Evolutionary conservation across 768 basidiomycete genomes (phyloP), one percentile per base, ranked within the genome.

Genomic region (Agaricus blazei): DNA sequence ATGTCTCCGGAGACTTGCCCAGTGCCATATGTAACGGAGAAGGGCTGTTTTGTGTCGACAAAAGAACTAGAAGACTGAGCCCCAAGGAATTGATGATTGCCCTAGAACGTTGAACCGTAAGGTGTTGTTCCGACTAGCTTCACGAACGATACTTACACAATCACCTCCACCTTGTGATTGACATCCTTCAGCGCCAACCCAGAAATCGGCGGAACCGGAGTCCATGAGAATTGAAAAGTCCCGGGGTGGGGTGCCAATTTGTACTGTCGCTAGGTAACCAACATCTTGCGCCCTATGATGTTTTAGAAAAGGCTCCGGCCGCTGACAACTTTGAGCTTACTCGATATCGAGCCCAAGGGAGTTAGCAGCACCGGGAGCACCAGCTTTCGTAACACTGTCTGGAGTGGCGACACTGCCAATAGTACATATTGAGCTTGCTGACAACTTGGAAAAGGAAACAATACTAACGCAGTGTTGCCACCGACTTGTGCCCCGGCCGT

Each of bases 191-290:
- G 74, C 69, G 4, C 71, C 74, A 36, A 82, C 81, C 82, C 83
- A 85, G 49, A 82, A 71, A 65, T 87, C 85, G 0, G 82, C 78
- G 2, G 81, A 83, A 23, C 85, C 85, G 2, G 79, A 78, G 64
- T 87, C 84, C 72, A 87, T 76, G 27, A 87, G 65, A 41, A 87
- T 61, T 8, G 64, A 63, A 59, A 84, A 86, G 47, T 67, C 47
- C 29, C 61, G 69, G 8, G 74, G 68, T 24, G 81, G 82, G 2
- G 82, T 84, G 24, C 85, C 75, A 12, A 75, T 65, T 47, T 59
- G 31, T 3, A 75, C 48, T 4, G 53, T 52, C 24, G 52, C 44
- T 27, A 51, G 43, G 37, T 56, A 43, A 43, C 47, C 31, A 26
- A 52, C 45, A 12, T 51, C 48, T 26, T 46, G 54, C 27, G 42